Percentiles rank a stretch among this genome's conserved stretches.
Conservation (phyloP, 768 basidiomycete species). For the Trametes gibbosa region DNA sequence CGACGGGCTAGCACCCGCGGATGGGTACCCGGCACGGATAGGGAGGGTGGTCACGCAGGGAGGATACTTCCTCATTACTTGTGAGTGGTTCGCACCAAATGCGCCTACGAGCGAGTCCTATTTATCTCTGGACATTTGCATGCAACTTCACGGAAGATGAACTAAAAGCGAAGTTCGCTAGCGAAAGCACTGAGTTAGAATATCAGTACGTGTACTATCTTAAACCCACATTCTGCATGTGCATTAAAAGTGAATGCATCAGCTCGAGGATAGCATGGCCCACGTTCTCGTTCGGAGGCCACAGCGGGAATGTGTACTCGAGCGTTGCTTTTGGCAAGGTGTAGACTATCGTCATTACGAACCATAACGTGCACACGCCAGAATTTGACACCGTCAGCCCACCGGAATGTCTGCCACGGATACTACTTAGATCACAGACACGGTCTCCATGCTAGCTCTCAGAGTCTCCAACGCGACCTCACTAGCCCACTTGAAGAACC, state of each 20-base stretch:
- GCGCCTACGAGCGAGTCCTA: neutral
- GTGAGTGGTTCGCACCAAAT: slow-evolving; percentile 39
- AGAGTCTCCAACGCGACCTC: slow-evolving; percentile 69
- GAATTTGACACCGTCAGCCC: too few relatives aligned
- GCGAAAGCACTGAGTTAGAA: slow-evolving; percentile 44
- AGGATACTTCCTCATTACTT: slow-evolving; percentile 76
- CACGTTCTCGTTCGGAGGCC: slow-evolving; percentile 77
- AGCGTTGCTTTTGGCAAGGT: slow-evolving; percentile 67
- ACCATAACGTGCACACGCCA: neutral
- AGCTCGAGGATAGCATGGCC: slow-evolving; percentile 75
- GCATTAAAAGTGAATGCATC: neutral
- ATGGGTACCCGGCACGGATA: slow-evolving; percentile 60
- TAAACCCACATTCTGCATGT: neutral
- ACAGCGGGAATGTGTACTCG: slow-evolving; percentile 64
- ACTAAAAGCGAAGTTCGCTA: slow-evolving; percentile 51
- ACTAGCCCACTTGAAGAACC: slow-evolving; percentile 63
- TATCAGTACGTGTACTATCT: slow-evolving; percentile 54
- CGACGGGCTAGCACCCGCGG: slow-evolving; percentile 49
- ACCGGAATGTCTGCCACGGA: too few relatives aligned
- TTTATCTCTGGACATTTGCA: slow-evolving; percentile 28
- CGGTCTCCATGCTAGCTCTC: slow-evolving; percentile 57
- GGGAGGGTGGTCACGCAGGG: slow-evolving; percentile 57
- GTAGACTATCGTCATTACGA: neutral
- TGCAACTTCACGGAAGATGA: slow-evolving; percentile 88
- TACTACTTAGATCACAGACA: slow-evolving; percentile 38